Evolutionary conservation across 352 stramenopile species (phyloP).

Genomic region (Achlya hypogyna): DNA sequence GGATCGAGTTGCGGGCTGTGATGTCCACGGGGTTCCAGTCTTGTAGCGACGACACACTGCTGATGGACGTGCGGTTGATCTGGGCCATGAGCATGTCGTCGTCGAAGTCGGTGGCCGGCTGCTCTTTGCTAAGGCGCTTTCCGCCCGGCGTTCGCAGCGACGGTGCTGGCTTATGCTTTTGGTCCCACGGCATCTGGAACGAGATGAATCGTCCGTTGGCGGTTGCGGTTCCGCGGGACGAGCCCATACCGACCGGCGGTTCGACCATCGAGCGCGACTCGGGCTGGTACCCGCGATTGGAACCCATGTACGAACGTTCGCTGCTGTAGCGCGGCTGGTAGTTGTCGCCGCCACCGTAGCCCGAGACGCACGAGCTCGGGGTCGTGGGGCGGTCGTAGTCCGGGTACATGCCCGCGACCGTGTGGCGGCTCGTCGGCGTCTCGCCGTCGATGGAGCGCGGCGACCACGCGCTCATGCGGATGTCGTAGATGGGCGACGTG

Average conservation of each 20-base stretch:
- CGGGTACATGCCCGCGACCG: not conserved
- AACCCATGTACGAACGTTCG: not conserved
- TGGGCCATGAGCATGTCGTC: conserved; percentile 16
- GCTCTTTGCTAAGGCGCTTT: not conserved
- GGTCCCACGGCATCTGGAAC: conserved; percentile 6
- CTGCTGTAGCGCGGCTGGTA: not conserved
- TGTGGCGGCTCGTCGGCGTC: not conserved
- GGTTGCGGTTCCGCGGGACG: conserved; percentile 2
- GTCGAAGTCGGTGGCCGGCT: not conserved
- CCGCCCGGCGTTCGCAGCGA: not conserved
- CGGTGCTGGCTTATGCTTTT: not conserved
- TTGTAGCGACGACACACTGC: not conserved
- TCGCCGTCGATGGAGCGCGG: conserved; percentile 1
- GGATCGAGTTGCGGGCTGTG: conserved; percentile 13
- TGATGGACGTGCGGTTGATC: conserved; percentile 7
- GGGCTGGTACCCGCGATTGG: not conserved
- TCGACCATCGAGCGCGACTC: not conserved
- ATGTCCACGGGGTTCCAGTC: conserved; percentile 19
- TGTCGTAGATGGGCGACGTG: conserved; percentile 18
- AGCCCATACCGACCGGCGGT: not conserved
- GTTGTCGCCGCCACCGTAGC: not conserved
- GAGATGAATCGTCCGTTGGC: not conserved
- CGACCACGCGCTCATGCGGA: conserved; percentile 17
- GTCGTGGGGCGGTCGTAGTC: not conserved
- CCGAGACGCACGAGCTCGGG: not conserved